These are phyloP conservation scores for Jimgerdemannia flammicorona DNA, from an alignment of 192 early-diverging fungal genomes.

Conservation along the genomic window DNA sequence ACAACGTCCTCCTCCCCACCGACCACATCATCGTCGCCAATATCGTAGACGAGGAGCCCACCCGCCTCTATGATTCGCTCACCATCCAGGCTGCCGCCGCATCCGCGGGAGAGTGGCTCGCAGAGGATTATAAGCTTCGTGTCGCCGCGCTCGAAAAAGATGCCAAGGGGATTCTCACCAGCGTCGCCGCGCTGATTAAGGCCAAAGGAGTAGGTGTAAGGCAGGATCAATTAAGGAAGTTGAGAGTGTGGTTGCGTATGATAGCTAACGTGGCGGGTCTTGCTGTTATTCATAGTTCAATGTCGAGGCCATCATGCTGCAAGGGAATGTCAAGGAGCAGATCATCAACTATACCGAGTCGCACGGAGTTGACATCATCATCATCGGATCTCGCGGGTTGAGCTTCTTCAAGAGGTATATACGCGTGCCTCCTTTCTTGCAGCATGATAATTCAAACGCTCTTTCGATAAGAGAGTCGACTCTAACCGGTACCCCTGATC, in stretches of 20 bases:
- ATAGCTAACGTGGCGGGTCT: no score
- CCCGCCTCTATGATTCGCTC: neutral
- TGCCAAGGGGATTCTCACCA: neutral
- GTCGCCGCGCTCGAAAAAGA: neutral
- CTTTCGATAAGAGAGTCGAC: neutral
- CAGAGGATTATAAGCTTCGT: neutral
- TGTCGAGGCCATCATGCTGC: neutral
- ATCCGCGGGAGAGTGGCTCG: neutral
- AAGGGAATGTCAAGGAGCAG: neutral
- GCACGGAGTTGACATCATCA: neutral
- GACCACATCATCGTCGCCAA: neutral
- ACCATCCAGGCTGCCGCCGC: neutral
- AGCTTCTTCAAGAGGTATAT: slow-evolving; percentile 4
- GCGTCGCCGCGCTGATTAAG: neutral
- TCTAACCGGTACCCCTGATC: no score
- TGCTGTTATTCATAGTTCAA: neutral
- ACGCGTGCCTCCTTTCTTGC: no score
- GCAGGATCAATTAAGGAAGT: no score
- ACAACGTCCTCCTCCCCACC: neutral
- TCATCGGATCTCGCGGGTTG: slow-evolving; percentile 2
- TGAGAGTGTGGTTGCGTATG: no score
- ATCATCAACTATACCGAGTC: neutral
- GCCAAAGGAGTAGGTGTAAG: neutral
- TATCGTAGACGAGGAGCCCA: neutral
- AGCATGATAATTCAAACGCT: no score